Base-by-base conservation (phyloP, 2,329 filamentous ascomycete genomes). In the Apiospora pterosperma region DNA sequence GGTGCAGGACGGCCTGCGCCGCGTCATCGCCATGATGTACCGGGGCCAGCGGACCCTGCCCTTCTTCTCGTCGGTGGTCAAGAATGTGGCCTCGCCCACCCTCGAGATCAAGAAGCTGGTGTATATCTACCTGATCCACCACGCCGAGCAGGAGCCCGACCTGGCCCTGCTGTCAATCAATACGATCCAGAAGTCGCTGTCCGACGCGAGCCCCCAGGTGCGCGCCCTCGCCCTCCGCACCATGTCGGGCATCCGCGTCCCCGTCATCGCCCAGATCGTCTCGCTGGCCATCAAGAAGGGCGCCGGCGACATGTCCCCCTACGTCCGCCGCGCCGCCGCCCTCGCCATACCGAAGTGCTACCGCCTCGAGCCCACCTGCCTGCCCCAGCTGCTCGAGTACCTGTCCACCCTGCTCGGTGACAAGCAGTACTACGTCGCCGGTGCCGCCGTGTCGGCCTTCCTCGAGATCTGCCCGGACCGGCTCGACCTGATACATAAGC, bases 61-160 rank as follows among this genome's bases (percentile, higher is more conserved):
- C 25, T 97, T 95, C 84, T 99, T 99, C 83, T 97, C 95, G n/a
- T 92, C 93, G 28, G 92, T 99, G 63, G 93, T 99, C 77, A 99
- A 99, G 82, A 99, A 98, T 72, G 93, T 97, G 66, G 95, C 95
- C 34, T 97, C 92, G 41, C 91, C 94, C 16, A 97, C 93, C 73
- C 85, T 97, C 72, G 93, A 97, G 74, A 94, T 98, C 78, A 96
- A 97, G 80, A 98, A 98, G 78, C 88, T 99, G 64, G 96, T 99
- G 67, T 99, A 99, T 82, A 97, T 97, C 76, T 99, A 97, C 79
- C 89, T 99, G 67, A 90, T 98, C 66, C 92, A 96, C 76, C 94
- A 99, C 84, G 96, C 96, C 76, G 96, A 98, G 77, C 89, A 93
- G 68, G 96, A 98, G 74, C 96, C 95, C 65, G 96, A 99, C 78